Evolutionary conservation across 176 grass and related monocot genomes (phyloP), one percentile per base, ranked within the genome.

Genomic region (Zea luxurians): DNA sequence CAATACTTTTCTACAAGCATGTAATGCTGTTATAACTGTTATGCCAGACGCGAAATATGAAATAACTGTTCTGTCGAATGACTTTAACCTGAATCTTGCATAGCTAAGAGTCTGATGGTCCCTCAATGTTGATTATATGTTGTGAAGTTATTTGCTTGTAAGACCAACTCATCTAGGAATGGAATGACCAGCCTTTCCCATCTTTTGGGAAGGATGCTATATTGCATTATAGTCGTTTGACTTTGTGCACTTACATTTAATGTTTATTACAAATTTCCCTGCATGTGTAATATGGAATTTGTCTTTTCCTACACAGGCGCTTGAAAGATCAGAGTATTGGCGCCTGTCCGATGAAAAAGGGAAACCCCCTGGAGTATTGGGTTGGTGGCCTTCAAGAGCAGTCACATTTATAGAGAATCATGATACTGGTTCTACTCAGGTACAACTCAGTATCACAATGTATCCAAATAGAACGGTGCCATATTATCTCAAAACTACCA

Each of bases 361-460:
- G 43, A 95, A 91, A 62, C 95, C 92, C 15, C 89, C 92, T 71
- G 96, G 92, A 60, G 92, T 99, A 55, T 45, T 99, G 48, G 96
- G 96, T 67, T 99, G 96, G 96, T 99, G 92, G 96, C 88, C 92
- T 78, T 99, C 96, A n/a, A 88, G 92, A 78, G 92, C 96, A 46
- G 90, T 99, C 77, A 95, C 96, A 75, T 99, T 99, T 83, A 87
- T 95, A 78, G 96, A 99, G 81, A 99, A 99, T 87, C 96, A 99
- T 16, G 96, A 99, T 70, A 99, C 96, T 13, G 96, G 96, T 47
- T 99, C 96, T 59, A 99, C 96, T 77, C 96, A 99, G 92, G 96
- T 99, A 89, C 63, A 43, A 7, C 46, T 10, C 15, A 76, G n/a
- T 45, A 76, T 70, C 44, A 68, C 66, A 68, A 74, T 40, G 37